Evolutionary conservation across 2,329 filamentous ascomycete species (phyloP).

Genomic region (Bimuria novae-zelandiae): DNA sequence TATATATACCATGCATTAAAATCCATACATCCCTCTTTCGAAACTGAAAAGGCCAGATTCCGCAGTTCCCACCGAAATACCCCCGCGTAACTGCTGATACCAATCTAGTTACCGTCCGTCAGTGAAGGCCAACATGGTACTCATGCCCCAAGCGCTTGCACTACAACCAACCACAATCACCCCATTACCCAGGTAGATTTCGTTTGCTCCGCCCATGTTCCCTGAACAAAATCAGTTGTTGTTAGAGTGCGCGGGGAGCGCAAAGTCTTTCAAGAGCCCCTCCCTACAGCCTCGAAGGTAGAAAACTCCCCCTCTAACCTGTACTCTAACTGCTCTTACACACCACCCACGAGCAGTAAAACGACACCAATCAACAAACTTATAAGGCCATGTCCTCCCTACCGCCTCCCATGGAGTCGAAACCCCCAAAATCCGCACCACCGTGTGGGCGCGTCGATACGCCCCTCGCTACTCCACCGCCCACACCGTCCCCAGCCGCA

Average conservation of each 20-base stretch:
- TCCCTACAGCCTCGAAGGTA: background rate
- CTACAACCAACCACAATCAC: slow-evolving; percentile 19
- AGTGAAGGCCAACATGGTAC: slow-evolving; percentile 30
- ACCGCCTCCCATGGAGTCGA: no score
- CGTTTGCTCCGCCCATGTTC: background rate
- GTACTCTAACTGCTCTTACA: no score
- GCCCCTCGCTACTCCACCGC: slow-evolving; percentile 22
- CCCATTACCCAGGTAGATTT: slow-evolving; percentile 11
- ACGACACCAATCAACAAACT: no score
- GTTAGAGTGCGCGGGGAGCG: slow-evolving; percentile 2
- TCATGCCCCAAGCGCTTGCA: slow-evolving; percentile 7
- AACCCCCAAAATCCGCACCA: no score
- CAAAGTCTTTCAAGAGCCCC: background rate
- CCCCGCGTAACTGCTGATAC: slow-evolving; percentile 1
- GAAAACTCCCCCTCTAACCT: no score
- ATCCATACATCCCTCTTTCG: background rate
- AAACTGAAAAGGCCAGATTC: background rate
- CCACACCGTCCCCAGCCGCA: slow-evolving; percentile 26
- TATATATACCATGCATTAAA: background rate
- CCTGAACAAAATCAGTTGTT: slow-evolving; percentile 3
- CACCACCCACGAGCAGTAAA: no score
- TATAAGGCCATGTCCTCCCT: no score
- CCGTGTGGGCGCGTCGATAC: slow-evolving; percentile 1
- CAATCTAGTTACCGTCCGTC: slow-evolving; percentile 10
- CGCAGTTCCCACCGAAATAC: background rate